Percentiles rank a stretch among this genome's conserved stretches.
Conservation (phyloP, 129 eudicot genomes). For the Flaveria sonorensis region DNA sequence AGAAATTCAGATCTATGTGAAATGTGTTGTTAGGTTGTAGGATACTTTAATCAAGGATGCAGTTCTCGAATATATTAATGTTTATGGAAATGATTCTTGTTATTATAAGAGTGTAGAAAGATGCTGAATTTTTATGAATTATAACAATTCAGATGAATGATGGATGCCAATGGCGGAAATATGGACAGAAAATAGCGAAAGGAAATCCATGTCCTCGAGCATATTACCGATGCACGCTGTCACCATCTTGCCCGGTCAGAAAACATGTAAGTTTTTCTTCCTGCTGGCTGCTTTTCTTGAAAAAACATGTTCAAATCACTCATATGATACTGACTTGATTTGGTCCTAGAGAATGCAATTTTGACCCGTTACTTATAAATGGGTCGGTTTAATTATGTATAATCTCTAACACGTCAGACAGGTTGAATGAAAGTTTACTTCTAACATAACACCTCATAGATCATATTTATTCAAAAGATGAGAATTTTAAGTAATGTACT, state of each 20-base stretch:
- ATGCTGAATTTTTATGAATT: slow-evolving; percentile 28
- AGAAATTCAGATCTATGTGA: not conserved
- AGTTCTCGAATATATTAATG: not conserved
- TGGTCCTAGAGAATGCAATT: not conserved
- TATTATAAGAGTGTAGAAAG: not conserved
- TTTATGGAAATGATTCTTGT: slow-evolving; percentile 12
- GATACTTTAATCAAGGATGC: not conserved
- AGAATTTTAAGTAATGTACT: not conserved
- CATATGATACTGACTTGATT: not conserved
- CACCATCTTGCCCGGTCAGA: slow-evolving; percentile 74
- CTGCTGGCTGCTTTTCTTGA: slow-evolving; percentile 17
- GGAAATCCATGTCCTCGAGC: slow-evolving; percentile 96
- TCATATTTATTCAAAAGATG: not conserved
- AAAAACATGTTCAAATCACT: not conserved
- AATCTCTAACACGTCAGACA: not conserved
- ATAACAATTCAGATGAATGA: slow-evolving; percentile 62
- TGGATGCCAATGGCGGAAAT: slow-evolving; percentile 95
- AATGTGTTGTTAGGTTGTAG: slow-evolving; percentile 15
- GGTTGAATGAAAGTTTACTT: not conserved
- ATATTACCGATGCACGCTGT: slow-evolving; percentile 73
- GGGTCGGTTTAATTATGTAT: not conserved
- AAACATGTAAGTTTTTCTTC: slow-evolving; percentile 62
- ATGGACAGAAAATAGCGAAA: slow-evolving; percentile 85
- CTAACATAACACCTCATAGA: not conserved
- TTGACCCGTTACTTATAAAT: slow-evolving; percentile 6